These are phyloP conservation scores for Tranzscheliella williamsii DNA, from an alignment of 1,284 basidiomycete genomes.

Conservation along the genomic window DNA sequence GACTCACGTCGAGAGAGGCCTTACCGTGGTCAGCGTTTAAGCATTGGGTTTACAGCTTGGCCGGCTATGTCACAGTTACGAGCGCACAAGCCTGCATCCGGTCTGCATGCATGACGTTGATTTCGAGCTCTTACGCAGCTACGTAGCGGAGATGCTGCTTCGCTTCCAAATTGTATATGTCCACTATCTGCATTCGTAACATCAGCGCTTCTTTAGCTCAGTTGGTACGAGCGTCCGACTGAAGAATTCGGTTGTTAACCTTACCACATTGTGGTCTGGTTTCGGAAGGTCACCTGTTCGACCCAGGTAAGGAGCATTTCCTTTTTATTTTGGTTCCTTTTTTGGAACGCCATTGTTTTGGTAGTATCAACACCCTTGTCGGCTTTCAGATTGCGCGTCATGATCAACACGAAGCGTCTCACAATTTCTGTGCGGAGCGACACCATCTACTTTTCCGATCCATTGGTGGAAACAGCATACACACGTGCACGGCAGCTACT, in stretches of 20 bases:
- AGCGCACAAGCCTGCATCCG: not conserved
- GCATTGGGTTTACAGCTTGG: too few species aligned
- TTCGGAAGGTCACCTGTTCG: conserved; percentile 43
- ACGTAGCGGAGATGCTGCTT: not conserved
- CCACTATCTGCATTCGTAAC: not conserved
- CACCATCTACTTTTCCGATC: too few species aligned
- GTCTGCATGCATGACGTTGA: not conserved
- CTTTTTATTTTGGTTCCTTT: conserved; percentile 6
- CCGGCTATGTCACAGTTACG: not conserved
- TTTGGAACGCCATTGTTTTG: too few species aligned
- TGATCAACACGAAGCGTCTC: too few species aligned
- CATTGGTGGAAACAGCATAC: too few species aligned
- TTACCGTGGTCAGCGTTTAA: too few species aligned
- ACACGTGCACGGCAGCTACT: too few species aligned
- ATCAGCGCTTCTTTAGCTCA: conserved; percentile 36
- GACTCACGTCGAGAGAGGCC: too few species aligned
- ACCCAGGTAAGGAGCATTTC: conserved; percentile 39
- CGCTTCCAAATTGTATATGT: not conserved
- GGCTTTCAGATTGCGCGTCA: too few species aligned
- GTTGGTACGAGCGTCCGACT: conserved; percentile 50
- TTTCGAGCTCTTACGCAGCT: not conserved
- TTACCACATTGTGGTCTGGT: conserved; percentile 12
- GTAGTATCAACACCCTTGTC: too few species aligned
- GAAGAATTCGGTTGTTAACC: conserved; percentile 35
- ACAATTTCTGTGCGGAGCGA: too few species aligned